Base-by-base conservation (phyloP, 2,329 filamentous ascomycete genomes). In the Rhynchosporium secalis region DNA sequence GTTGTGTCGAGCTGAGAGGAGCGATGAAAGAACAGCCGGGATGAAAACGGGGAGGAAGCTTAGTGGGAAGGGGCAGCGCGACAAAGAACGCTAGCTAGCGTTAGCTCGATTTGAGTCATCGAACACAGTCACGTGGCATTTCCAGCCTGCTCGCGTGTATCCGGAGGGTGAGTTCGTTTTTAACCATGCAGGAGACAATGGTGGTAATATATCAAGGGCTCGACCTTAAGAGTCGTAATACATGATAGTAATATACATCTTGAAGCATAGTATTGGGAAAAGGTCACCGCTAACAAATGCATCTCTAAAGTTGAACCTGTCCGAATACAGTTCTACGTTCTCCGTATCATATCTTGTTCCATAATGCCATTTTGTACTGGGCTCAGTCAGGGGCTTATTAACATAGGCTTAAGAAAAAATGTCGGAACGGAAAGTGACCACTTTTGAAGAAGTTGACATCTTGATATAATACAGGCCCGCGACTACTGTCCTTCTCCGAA, bases 381-480 rank as follows among this genome's bases (percentile, higher is more conserved):
- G 9, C 33, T 10, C 33, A 20, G 20, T 20, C 20, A 20, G n/a
- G 20, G 20, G 20, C 20, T 20, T 20, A 20, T 20, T 20, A 20
- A 20, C 20, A 20, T 36, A 10, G 33, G 33, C 33, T 36, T 36
- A 10, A 36, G 7, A 15, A 29, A 13, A 29, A 3, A 10, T 15
- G 2, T 10, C 8, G n/a, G 6, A 29, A 40, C 10, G 36, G 28
- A 28, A 20, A 10, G 9, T 41, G 40, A 45, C 38, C 26, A 20
- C 43, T 46, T 46, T 26, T 46, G 20, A 38, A 56, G 20, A 20
- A 20, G 20, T 45, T 45, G 51, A 28, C 38, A 20, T 54, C 26
- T 56, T 46, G 40, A 33, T 56, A 56, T 46, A 28, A 36, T 56
- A 56, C 54, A 56, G n/a, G 40, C 20, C n/a, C 28, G 28, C 40